A percentile compares a stretch with the other conserved stretches of the same genome.
These are phyloP conservation scores for Halophytophthora batemanensis DNA, from an alignment of 352 stramenopile species.

Conservation along the genomic window DNA sequence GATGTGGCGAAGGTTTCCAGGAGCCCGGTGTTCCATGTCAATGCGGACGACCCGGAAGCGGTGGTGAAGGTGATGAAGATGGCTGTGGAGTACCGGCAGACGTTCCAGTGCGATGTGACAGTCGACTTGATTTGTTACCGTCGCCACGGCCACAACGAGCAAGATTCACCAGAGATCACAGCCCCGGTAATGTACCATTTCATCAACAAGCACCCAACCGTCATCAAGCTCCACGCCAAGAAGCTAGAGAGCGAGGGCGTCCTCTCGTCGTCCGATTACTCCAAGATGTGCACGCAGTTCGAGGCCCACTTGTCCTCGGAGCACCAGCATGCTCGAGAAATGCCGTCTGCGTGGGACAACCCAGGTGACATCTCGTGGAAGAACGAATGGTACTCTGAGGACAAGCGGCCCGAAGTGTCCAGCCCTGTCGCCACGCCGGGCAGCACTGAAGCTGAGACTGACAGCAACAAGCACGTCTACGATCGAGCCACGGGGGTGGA, in stretches of 20 bases:
- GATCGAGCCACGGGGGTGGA: constrained; percentile 71
- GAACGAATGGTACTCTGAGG: constrained; percentile 49
- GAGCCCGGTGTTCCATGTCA: constrained; percentile 93
- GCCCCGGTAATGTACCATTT: constrained; percentile 89
- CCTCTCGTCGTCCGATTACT: constrained; percentile 43
- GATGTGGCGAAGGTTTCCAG: constrained; percentile 98
- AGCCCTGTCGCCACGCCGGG: constrained; percentile 3
- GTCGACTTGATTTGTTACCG: constrained; percentile 99
- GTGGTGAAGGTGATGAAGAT: constrained; percentile 92
- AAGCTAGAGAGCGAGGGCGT: constrained; percentile 60
- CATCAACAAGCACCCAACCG: constrained; percentile 84
- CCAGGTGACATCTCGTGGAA: constrained; percentile 64
- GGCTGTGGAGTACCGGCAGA: constrained; percentile 85
- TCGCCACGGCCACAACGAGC: constrained; percentile 98
- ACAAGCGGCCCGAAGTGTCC: constrained; percentile 12
- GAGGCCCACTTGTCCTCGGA: constrained; percentile 61
- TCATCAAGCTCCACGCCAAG: constrained; percentile 75
- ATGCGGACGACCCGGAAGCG: constrained; percentile 96
- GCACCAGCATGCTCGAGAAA: constrained; percentile 69
- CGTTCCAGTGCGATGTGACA: constrained; percentile 96
- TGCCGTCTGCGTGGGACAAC: constrained; percentile 79
- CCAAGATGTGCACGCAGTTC: constrained; percentile 55
- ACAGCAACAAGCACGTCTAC: constrained; percentile 29
- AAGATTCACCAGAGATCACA: constrained; percentile 88
- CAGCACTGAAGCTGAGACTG: constrained; percentile 12